Evolutionary conservation across 148 eudicot species (phyloP).

Genomic region (Simmondsia chinensis): DNA sequence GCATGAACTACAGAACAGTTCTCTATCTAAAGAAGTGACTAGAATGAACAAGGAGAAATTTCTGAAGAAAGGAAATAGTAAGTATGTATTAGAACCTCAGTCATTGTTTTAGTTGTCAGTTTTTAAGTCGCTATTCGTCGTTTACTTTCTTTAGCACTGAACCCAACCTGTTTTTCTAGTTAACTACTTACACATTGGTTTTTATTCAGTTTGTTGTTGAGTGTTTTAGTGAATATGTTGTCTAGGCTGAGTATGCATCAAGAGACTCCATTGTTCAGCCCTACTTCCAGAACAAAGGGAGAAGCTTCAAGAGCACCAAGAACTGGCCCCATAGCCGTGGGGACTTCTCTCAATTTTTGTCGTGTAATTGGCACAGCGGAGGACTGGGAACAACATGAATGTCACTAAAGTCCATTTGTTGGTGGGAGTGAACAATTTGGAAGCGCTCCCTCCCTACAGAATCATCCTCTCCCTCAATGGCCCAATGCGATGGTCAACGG

Average conservation of each 20-base stretch:
- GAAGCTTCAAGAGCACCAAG: slow-evolving; percentile 76
- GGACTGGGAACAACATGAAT: slow-evolving; percentile 56
- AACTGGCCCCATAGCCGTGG: slow-evolving; percentile 33
- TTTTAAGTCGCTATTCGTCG: too few species aligned
- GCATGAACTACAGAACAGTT: slow-evolving; percentile 55
- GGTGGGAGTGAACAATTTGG: slow-evolving; percentile 50
- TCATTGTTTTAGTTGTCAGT: too few species aligned
- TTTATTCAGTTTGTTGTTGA: slow-evolving; percentile 5
- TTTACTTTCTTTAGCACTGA: too few species aligned
- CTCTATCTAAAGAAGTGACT: slow-evolving; percentile 40
- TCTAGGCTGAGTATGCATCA: slow-evolving; percentile 64
- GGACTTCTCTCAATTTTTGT: slow-evolving; percentile 50
- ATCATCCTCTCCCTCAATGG: slow-evolving; percentile 66
- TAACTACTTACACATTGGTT: too few species aligned
- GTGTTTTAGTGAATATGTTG: slow-evolving; percentile 3
- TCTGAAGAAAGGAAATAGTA: slow-evolving; percentile 53
- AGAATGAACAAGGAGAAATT: slow-evolving; percentile 60
- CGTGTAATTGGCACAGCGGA: slow-evolving; percentile 48
- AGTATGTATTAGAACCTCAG: slow-evolving; percentile 37
- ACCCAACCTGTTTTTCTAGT: too few species aligned
- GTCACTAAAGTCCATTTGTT: slow-evolving; percentile 42
- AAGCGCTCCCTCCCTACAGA: slow-evolving; percentile 65
- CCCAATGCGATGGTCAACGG: slow-evolving; percentile 90
- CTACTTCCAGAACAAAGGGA: slow-evolving; percentile 54
- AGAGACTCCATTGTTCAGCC: slow-evolving; percentile 30